Percentiles rank a stretch among this genome's conserved stretches.
Conservation (phyloP, 1,284 basidiomycete species). For the Xanthoconium separans region DNA sequence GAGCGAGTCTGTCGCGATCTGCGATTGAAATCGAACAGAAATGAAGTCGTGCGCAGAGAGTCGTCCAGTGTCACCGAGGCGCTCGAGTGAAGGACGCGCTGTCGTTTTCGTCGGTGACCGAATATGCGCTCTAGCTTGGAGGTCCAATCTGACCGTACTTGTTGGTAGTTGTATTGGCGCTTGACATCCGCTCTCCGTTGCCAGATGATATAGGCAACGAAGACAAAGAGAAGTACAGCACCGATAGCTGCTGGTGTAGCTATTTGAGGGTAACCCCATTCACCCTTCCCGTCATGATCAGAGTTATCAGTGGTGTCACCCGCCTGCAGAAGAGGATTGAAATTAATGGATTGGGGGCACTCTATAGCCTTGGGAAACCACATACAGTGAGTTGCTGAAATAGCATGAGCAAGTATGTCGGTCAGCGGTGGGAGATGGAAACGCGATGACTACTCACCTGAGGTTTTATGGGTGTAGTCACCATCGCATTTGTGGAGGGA, state of each 20-base stretch:
- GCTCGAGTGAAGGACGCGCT: slow-evolving; percentile 12
- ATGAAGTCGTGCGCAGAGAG: slow-evolving; percentile 17
- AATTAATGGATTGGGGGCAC: not conserved
- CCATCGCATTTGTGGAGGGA: slow-evolving; percentile 21
- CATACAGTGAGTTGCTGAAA: slow-evolving; percentile 23
- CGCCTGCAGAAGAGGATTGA: slow-evolving; percentile 8
- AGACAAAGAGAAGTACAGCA: slow-evolving; percentile 26
- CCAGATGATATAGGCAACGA: slow-evolving; percentile 27
- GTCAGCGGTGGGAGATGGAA: not conserved
- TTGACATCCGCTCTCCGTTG: not conserved
- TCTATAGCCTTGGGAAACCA: not conserved
- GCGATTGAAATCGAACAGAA: not conserved
- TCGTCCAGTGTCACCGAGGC: slow-evolving; percentile 22
- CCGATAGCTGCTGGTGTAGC: slow-evolving; percentile 34
- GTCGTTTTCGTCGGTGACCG: slow-evolving; percentile 11
- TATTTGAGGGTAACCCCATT: slow-evolving; percentile 36
- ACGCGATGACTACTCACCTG: slow-evolving; percentile 13
- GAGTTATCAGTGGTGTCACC: slow-evolving; percentile 1
- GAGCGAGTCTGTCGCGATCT: slow-evolving; percentile 17
- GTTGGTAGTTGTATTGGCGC: slow-evolving; percentile 12
- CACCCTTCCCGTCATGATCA: not conserved
- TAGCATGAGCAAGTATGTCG: not conserved
- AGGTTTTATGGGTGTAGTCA: slow-evolving; percentile 6
- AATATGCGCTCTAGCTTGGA: slow-evolving; percentile 18
- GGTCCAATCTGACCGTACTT: slow-evolving; percentile 12